Evolutionary conservation across 257 asterid genomes (phyloP).

Genomic region (Paulownia fortunei): DNA sequence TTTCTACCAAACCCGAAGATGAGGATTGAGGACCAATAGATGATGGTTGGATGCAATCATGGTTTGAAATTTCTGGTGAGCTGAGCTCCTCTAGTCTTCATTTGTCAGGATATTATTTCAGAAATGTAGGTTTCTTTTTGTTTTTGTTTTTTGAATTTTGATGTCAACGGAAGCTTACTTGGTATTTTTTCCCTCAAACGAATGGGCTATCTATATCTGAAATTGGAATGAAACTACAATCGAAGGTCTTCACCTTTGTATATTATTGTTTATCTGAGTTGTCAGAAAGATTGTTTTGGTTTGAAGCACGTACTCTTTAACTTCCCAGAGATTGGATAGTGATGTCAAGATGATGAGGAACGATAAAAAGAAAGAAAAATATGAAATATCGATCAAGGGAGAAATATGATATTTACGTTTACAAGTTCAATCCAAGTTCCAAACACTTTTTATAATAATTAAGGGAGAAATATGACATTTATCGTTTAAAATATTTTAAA

Average conservation of each 20-base stretch:
- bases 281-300: not conserved
- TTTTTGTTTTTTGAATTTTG: not conserved
- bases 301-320: not conserved
- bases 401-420: too few relatives aligned
- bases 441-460: too few relatives aligned
- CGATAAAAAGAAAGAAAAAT: too few relatives aligned
- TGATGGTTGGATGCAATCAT: conserved; percentile 7
- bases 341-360: too few relatives aligned
- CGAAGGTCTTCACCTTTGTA: too few relatives aligned
- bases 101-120: not conserved
- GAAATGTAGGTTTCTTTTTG: not conserved
- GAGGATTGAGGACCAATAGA: conserved; percentile 30
- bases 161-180: not conserved
- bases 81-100: not conserved
- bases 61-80: not conserved
- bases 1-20: conserved; percentile 50
- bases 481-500: too few relatives aligned
- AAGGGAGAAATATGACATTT: too few relatives aligned
- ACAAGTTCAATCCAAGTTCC: too few relatives aligned
- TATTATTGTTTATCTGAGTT: not conserved
- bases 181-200: not conserved
- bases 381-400: too few relatives aligned
- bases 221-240: not conserved
- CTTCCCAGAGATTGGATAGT: too few relatives aligned
- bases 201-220: not conserved